These are phyloP conservation scores for Smittium mucronatum DNA, from an alignment of 371 early-diverging fungal genomes.

Conservation along the genomic window DNA sequence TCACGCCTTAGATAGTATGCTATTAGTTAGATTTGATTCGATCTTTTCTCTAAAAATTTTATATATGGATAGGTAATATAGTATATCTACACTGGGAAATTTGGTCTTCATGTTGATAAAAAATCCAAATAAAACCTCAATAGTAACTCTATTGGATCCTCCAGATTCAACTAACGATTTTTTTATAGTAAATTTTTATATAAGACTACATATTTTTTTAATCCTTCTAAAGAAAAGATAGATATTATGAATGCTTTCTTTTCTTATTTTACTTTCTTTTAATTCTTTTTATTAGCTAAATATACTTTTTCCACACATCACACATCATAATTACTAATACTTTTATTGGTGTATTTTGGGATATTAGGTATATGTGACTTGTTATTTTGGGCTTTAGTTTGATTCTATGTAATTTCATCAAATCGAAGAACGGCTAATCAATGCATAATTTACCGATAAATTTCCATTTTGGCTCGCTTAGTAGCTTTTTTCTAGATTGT, in stretches of 20 bases:
- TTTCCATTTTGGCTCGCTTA: neutral
- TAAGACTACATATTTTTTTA: neutral
- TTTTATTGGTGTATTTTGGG: neutral
- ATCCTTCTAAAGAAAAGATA: neutral
- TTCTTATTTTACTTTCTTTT: neutral
- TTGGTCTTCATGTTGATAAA: neutral
- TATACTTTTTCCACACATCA: neutral
- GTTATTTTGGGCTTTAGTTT: slow-evolving; percentile 5
- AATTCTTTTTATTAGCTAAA: neutral
- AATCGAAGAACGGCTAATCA: neutral
- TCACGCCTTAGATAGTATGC: no score
- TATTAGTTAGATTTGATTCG: no score
- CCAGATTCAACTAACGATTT: neutral
- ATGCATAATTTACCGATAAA: neutral
- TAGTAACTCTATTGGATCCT: neutral
- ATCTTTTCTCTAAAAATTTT: no score
- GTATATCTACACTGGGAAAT: slow-evolving; percentile 3
- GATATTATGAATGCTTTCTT: neutral
- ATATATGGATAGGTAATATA: slow-evolving; percentile 5
- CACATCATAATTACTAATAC: neutral
- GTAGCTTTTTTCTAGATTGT: neutral
- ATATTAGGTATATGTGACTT: neutral
- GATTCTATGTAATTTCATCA: neutral
- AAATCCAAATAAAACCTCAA: neutral
- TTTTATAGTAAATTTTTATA: neutral